Base-by-base conservation (phyloP, 768 basidiomycete species). In the Podaxis sp. region DNA sequence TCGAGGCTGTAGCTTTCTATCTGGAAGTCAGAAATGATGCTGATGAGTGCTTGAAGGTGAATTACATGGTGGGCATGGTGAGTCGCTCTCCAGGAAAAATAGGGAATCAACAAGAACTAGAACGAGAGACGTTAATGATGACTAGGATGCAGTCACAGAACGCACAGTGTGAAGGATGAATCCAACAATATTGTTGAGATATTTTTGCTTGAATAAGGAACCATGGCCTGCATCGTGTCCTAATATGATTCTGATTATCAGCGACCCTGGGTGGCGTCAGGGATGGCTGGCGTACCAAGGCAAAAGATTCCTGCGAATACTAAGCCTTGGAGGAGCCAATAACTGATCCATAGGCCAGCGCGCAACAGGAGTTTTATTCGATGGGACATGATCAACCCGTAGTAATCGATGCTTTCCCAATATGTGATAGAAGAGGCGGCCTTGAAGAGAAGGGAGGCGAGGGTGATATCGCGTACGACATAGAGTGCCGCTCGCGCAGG, bases 41-140 rank as follows among this genome's bases (percentile, higher is more conserved):
- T 25, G 43, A 9, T 8, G 36, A 24, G 17, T 2, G 27, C 24
- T 52, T n/a, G 41, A 38, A 56, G 43, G 55, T 56, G 12, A 43
- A 74, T 62, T 69, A 84, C 84, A 71, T 87, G 89, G 73, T 93
- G 90, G 15, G 86, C 78, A 66, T 86, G 84, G 76, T 90, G 81
- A 63, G 84, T 88, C 67, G 89, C 73, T 68, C 82, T 79, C 90
- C 89, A 87, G 73, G 88, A 73, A 77, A 85, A 77, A 77, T 90
- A 82, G 63, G 83, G 80, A 71, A 83, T 81, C 63, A 84, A 72
- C 22, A 86, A 71, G 59, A 75, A 78, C 73, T 84, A 71, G n/a
- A 40, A 68, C 63, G 2, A 58, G 25, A 55, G 73, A 55, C 69
- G 68, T 52, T 27, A 33, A 33, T 24, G n/a, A 29, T 5, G 43